Evolutionary conservation across 192 early-diverging fungal genomes (phyloP).

Genomic region (Coemansia sp.): DNA sequence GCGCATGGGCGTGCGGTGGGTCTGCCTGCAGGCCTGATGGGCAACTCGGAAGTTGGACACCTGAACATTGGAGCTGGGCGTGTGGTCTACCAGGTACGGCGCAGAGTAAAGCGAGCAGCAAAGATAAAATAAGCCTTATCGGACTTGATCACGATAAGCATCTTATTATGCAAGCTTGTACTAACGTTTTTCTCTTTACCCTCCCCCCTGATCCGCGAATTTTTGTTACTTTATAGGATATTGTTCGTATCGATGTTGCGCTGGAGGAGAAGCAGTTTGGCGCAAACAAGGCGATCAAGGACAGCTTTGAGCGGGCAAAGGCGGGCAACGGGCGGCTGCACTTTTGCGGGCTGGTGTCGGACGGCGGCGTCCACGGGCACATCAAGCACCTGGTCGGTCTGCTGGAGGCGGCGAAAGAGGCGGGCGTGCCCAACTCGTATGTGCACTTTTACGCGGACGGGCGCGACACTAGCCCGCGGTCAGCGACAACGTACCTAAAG

Average conservation of each 20-base stretch:
- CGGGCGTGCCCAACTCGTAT: constrained; percentile 78
- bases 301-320: constrained; percentile 84
- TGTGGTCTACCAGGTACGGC: constrained; percentile 86
- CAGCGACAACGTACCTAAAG: constrained; percentile 75
- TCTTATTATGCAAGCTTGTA: neutral
- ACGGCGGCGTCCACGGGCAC: constrained; percentile 98
- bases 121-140: too few relatives aligned
- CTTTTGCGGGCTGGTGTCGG: constrained; percentile 91
- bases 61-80: constrained; percentile 99
- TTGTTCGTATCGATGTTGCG: constrained; percentile 95
- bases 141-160: constrained; percentile 4
- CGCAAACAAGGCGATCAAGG: constrained; percentile 67
- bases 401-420: constrained; percentile 80
- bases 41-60: constrained; percentile 99
- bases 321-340: constrained; percentile 79
- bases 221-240: constrained; percentile 61
- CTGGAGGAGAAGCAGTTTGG: constrained; percentile 84
- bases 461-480: constrained; percentile 92
- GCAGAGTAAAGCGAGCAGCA: too few relatives aligned
- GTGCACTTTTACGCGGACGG: constrained; percentile 99
- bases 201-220: neutral
- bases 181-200: neutral
- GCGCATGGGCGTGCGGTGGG: constrained; percentile 98
- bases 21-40: constrained; percentile 98
- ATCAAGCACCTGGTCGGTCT: constrained; percentile 86